Evolutionary conservation across 2,329 filamentous ascomycete species (phyloP).

Genomic region (Cryphonectria carpinicola): DNA sequence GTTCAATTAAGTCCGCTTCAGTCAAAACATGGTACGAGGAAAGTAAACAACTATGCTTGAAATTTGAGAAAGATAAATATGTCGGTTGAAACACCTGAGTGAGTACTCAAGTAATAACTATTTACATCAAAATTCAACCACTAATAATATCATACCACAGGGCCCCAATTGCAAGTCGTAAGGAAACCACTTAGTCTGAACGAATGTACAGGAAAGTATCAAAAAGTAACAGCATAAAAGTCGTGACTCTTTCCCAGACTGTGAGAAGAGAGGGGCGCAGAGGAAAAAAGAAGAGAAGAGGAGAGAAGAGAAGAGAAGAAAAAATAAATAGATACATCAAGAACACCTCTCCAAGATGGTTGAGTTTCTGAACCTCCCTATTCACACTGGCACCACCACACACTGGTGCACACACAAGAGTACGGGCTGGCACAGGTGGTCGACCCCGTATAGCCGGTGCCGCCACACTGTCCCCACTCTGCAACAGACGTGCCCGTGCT

Average conservation of each 20-base stretch:
- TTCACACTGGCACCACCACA: slow-evolving; percentile 27
- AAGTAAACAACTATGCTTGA: too few species aligned
- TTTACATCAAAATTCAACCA: neutral
- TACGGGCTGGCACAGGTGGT: slow-evolving; percentile 22
- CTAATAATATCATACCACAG: neutral
- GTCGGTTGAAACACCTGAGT: neutral
- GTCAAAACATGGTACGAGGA: too few species aligned
- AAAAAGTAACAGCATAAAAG: neutral
- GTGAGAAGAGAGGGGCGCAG: neutral
- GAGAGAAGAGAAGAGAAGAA: neutral
- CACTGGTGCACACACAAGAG: slow-evolving; percentile 17
- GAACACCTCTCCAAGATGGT: neutral
- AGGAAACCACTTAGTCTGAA: neutral
- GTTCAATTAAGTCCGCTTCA: neutral
- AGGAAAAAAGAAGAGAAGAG: neutral
- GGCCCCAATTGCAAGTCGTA: neutral
- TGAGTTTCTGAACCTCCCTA: neutral
- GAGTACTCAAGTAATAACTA: neutral
- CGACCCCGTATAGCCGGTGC: slow-evolving; percentile 17
- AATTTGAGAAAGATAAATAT: too few species aligned
- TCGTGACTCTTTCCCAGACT: neutral
- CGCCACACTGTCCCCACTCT: slow-evolving; percentile 26
- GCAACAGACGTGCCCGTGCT: slow-evolving; percentile 10
- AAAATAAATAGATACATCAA: neutral
- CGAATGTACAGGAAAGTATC: slow-evolving; percentile 4